Conservation (phyloP, 768 basidiomycete genomes). For the Lactarius tabidus region DNA sequence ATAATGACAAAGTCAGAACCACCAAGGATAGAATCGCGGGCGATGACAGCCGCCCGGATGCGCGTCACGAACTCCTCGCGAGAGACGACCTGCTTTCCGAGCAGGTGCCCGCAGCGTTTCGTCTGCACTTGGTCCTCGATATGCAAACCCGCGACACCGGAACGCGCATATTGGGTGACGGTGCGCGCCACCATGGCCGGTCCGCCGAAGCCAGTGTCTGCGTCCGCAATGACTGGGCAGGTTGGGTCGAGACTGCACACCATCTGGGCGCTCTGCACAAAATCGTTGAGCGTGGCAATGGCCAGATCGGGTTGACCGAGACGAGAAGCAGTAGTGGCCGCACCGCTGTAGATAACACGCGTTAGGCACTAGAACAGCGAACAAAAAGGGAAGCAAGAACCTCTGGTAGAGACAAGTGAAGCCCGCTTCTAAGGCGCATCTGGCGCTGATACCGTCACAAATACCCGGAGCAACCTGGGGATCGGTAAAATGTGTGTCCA, state of each 20-base stretch:
- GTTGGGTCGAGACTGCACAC: constrained; percentile 62
- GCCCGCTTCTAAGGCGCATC: constrained; percentile 76
- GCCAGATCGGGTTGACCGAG: constrained; percentile 77
- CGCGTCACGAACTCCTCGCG: constrained; percentile 71
- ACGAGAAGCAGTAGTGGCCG: constrained; percentile 75
- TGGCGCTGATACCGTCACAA: constrained; percentile 75
- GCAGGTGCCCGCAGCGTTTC: constrained; percentile 74
- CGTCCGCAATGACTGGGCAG: constrained; percentile 72
- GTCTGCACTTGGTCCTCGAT: constrained; percentile 84
- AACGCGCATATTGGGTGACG: constrained; percentile 61
- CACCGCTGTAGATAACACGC: constrained; percentile 47
- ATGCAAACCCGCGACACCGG: constrained; percentile 71
- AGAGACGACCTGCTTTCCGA: constrained; percentile 80
- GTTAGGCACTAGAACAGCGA: neutral
- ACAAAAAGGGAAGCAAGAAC: constrained; percentile 31
- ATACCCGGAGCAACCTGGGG: constrained; percentile 69
- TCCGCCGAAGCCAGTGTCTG: constrained; percentile 76
- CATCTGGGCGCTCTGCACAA: constrained; percentile 69
- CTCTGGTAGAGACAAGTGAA: constrained; percentile 77
- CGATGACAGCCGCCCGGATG: constrained; percentile 72
- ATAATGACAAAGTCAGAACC: constrained; percentile 76
- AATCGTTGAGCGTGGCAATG: constrained; percentile 74
- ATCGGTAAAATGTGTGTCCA: neutral
- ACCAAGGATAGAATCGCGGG: constrained; percentile 71
- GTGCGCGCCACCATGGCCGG: constrained; percentile 74